phyloP scores from a whole-genome alignment of 2,329 filamentous ascomycete genomes.

The Helotiales sp. region DNA sequence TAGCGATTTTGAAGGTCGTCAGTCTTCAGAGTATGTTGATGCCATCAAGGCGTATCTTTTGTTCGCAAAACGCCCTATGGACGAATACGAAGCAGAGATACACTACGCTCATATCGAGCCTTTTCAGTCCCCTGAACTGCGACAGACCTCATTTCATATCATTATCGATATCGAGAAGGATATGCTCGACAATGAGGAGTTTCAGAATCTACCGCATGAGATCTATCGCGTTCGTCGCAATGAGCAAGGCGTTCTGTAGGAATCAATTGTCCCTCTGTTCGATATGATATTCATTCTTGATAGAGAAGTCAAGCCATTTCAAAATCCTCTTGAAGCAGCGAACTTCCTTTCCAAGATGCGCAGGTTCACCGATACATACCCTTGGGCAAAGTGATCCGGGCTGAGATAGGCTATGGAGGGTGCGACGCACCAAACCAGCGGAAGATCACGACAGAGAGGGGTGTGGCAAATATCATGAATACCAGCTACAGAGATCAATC shows the following conservation, averaged over 20 bases:
- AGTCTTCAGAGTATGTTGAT: conserved; percentile 20
- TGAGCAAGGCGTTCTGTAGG: conserved; percentile 18
- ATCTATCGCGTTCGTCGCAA: conserved; percentile 23
- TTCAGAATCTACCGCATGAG: conserved; percentile 19
- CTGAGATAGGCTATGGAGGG: background rate
- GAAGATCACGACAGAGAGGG: background rate
- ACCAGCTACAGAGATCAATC: background rate
- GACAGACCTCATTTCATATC: conserved; percentile 25
- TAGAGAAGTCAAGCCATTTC: conserved; percentile 18
- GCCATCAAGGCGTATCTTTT: conserved; percentile 28
- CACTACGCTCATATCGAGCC: conserved; percentile 29
- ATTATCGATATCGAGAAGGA: conserved; percentile 24
- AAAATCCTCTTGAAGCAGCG: conserved; percentile 16
- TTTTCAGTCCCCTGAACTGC: conserved; percentile 25
- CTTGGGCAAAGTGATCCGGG: conserved; percentile 16
- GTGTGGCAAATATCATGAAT: background rate
- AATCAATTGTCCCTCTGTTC: conserved; percentile 12
- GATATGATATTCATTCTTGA: conserved; percentile 16
- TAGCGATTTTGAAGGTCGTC: conserved; percentile 24
- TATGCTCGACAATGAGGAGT: conserved; percentile 17
- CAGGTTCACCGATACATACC: conserved; percentile 18
- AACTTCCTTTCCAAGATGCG: conserved; percentile 17
- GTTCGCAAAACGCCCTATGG: conserved; percentile 24
- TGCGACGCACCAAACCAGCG: background rate
- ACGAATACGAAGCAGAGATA: conserved; percentile 25